These are phyloP conservation scores for Laguncularia racemosa DNA, from an alignment of 345 rosid species.

Conservation along the genomic window DNA sequence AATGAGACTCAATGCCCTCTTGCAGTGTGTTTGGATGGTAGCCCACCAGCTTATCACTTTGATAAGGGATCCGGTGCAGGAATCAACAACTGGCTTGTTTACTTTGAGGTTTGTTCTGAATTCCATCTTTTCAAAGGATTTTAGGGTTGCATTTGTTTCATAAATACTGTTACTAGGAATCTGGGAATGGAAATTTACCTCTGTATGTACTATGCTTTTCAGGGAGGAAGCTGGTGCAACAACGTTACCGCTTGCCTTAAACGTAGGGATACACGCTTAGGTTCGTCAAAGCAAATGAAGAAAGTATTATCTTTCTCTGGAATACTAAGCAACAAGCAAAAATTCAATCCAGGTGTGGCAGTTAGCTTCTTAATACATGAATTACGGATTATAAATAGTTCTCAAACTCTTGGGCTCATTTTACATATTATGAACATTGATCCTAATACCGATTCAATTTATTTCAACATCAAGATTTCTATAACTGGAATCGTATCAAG, in stretches of 20 bases:
- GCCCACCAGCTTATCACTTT: slow-evolving; percentile 90
- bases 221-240: slow-evolving; percentile 99
- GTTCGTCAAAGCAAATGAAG: slow-evolving; percentile 73
- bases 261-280: slow-evolving; percentile 61
- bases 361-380: not conserved
- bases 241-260: slow-evolving; percentile 49
- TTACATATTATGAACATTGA: not conserved
- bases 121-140: not conserved
- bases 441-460: not conserved
- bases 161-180: not conserved
- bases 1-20: not conserved
- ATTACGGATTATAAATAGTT: not conserved
- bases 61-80: slow-evolving; percentile 75
- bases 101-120: slow-evolving; percentile 59
- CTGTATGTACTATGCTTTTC: not conserved
- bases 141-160: not conserved
- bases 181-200: not conserved
- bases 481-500: slow-evolving; percentile 86
- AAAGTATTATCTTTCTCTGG: slow-evolving; percentile 71
- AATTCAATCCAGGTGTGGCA: slow-evolving; percentile 65
- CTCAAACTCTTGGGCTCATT: not conserved
- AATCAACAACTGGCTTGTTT: slow-evolving; percentile 70
- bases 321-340: slow-evolving; percentile 46
- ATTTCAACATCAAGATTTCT: slow-evolving; percentile 40
- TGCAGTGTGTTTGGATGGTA: slow-evolving; percentile 92